A percentile compares a stretch with the other conserved stretches of the same genome.
These are phyloP conservation scores for Massarina eburnea DNA, from an alignment of 2,329 filamentous ascomycete species.

Conservation along the genomic window DNA sequence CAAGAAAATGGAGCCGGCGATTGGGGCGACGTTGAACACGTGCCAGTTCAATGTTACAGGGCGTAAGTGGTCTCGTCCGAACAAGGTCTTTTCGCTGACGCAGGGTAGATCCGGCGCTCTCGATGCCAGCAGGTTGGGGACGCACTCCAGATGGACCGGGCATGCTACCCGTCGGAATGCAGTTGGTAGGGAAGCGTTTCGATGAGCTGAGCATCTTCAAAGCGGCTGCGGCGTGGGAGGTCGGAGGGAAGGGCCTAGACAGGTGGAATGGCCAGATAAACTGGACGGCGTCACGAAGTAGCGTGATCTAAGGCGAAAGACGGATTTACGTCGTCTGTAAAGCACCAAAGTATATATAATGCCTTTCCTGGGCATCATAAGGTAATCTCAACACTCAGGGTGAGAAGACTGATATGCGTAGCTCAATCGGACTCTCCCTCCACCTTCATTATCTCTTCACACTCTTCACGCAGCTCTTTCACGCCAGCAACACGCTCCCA, in stretches of 20 bases:
- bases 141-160: slow-evolving; percentile 15
- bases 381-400: too few relatives aligned
- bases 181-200: slow-evolving; percentile 39
- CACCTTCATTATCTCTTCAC: slow-evolving; percentile 36
- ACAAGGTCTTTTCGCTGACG: background rate
- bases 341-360: too few relatives aligned
- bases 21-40: slow-evolving; percentile 50
- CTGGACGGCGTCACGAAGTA: too few relatives aligned
- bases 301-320: too few relatives aligned
- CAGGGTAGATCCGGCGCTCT: slow-evolving; percentile 47
- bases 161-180: slow-evolving; percentile 41
- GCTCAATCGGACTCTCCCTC: slow-evolving; percentile 30
- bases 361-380: too few relatives aligned
- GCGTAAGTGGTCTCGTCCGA: slow-evolving; percentile 17
- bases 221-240: slow-evolving; percentile 40
- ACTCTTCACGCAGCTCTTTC: slow-evolving; percentile 42
- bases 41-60: slow-evolving; percentile 55
- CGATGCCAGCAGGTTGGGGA: slow-evolving; percentile 47
- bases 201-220: slow-evolving; percentile 38
- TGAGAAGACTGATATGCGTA: background rate
- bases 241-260: slow-evolving; percentile 26
- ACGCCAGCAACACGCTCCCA: slow-evolving; percentile 50
- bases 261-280: slow-evolving; percentile 22
- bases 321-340: too few relatives aligned
- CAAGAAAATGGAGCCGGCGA: slow-evolving; percentile 47